Conservation (phyloP, 371 early-diverging fungal species). For the Nematocida homosporus region DNA sequence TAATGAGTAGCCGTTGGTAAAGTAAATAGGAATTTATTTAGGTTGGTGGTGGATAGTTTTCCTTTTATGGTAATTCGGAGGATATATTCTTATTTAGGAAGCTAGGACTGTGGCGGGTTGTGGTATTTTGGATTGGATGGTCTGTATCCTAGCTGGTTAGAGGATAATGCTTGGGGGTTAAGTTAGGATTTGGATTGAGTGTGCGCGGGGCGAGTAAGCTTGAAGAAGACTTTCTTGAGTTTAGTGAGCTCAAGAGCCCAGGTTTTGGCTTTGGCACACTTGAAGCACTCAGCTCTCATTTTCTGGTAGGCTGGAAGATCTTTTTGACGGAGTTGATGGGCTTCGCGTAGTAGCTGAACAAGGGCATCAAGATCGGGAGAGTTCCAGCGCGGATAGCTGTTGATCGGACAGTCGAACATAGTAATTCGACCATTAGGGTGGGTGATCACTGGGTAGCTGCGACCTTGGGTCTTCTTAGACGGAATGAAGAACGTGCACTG, state of each 20-base stretch:
- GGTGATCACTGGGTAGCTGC: background rate
- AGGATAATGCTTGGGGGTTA: too few relatives aligned
- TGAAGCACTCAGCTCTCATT: background rate
- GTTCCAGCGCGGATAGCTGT: constrained; percentile 21
- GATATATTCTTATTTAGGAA: too few relatives aligned
- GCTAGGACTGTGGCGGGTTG: too few relatives aligned
- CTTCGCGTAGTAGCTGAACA: constrained; percentile 17
- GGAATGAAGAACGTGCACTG: constrained; percentile 19
- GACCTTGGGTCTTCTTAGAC: constrained; percentile 8
- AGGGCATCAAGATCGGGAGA: constrained; percentile 11
- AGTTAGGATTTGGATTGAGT: too few relatives aligned
- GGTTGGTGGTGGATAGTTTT: too few relatives aligned
- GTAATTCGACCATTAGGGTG: background rate
- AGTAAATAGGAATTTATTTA: too few relatives aligned
- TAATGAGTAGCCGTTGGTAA: too few relatives aligned
- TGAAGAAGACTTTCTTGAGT: constrained; percentile 2
- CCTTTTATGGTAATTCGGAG: too few relatives aligned
- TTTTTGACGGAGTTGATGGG: background rate
- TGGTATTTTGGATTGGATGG: too few relatives aligned
- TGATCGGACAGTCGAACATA: constrained; percentile 13
- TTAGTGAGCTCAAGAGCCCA: constrained; percentile 4
- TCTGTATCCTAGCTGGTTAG: too few relatives aligned
- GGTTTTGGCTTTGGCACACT: background rate
- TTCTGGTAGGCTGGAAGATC: background rate
- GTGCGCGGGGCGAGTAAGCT: too few relatives aligned